A percentile compares a stretch with the other conserved stretches of the same genome.
Evolutionary conservation across 768 basidiomycete genomes (phyloP).

Genomic region (Lactarius sp.): DNA sequence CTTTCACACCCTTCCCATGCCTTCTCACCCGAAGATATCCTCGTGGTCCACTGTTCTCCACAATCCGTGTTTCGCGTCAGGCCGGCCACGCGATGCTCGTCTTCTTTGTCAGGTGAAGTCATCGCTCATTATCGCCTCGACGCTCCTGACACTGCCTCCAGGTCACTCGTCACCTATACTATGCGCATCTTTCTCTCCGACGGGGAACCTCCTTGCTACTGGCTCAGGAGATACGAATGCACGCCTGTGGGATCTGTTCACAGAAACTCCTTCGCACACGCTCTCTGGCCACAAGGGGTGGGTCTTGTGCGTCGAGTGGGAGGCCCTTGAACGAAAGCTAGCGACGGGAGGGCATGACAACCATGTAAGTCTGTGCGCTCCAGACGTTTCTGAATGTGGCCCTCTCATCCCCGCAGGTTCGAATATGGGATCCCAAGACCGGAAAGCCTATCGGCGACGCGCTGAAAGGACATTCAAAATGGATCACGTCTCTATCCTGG

Average conservation of each 20-base stretch:
- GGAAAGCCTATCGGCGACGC: constrained; percentile 87
- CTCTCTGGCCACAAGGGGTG: constrained; percentile 89
- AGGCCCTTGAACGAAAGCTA: constrained; percentile 82
- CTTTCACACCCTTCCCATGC: constrained; percentile 64
- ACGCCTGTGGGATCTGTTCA: constrained; percentile 90
- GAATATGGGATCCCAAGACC: constrained; percentile 91
- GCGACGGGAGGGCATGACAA: constrained; percentile 95
- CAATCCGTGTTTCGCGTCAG: constrained; percentile 94
- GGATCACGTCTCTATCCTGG: constrained; percentile 94
- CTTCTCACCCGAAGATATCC: constrained; percentile 81
- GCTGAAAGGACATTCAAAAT: constrained; percentile 90
- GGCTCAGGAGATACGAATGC: constrained; percentile 93
- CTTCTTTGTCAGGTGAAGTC: constrained; percentile 73
- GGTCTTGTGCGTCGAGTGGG: constrained; percentile 98
- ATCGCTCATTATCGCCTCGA: neutral
- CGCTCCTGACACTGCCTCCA: constrained; percentile 30
- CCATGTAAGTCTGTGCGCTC: constrained; percentile 51
- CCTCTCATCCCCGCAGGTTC: constrained; percentile 40
- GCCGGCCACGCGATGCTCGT: constrained; percentile 90
- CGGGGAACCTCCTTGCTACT: constrained; percentile 85
- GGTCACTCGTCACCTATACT: constrained; percentile 92
- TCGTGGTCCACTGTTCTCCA: constrained; percentile 86
- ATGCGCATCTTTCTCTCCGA: constrained; percentile 94
- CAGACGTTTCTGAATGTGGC: neutral
- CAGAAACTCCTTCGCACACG: constrained; percentile 85